Conservation (phyloP, 352 stramenopile genomes). For the Phytophthora ramorum region DNA sequence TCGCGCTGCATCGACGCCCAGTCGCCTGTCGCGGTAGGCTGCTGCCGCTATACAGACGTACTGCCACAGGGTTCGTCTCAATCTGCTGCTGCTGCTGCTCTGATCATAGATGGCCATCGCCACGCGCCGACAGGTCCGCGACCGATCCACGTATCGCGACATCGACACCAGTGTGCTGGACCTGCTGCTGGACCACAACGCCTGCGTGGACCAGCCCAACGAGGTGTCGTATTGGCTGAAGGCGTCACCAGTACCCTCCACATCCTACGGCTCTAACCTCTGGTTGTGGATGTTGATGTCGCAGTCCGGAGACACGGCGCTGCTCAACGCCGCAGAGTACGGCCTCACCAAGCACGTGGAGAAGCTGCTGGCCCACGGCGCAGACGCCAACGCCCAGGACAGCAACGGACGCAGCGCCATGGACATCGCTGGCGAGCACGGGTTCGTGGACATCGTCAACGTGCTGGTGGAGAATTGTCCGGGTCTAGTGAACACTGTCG, state of each 20-base stretch:
- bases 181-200: slow-evolving; percentile 40
- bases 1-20: slow-evolving; percentile 46
- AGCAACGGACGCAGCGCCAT: slow-evolving; percentile 38
- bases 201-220: slow-evolving; percentile 36
- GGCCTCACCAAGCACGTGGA: slow-evolving; percentile 57
- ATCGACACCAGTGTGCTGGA: slow-evolving; percentile 55
- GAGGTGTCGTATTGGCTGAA: slow-evolving; percentile 21
- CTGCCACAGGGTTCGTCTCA: neutral
- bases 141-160: slow-evolving; percentile 47
- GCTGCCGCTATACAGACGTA: neutral
- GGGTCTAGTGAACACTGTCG: slow-evolving; percentile 21
- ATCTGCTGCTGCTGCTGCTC: slow-evolving; percentile 1
- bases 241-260: neutral
- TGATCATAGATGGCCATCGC: slow-evolving; percentile 36
- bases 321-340: slow-evolving; percentile 48
- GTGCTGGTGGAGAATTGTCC: slow-evolving; percentile 31
- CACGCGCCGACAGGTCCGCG: slow-evolving; percentile 34
- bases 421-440: slow-evolving; percentile 49
- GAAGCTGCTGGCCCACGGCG: slow-evolving; percentile 45
- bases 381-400: slow-evolving; percentile 35
- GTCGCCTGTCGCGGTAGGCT: slow-evolving; percentile 43
- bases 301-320: slow-evolving; percentile 42
- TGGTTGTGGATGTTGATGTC: neutral
- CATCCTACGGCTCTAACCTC: neutral
- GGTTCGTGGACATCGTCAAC: slow-evolving; percentile 49